Percentiles rank a stretch among this genome's conserved stretches.
These are phyloP conservation scores for Colletotrichum lupini DNA, from an alignment of 2,329 filamentous ascomycete genomes.

Conservation along the genomic window DNA sequence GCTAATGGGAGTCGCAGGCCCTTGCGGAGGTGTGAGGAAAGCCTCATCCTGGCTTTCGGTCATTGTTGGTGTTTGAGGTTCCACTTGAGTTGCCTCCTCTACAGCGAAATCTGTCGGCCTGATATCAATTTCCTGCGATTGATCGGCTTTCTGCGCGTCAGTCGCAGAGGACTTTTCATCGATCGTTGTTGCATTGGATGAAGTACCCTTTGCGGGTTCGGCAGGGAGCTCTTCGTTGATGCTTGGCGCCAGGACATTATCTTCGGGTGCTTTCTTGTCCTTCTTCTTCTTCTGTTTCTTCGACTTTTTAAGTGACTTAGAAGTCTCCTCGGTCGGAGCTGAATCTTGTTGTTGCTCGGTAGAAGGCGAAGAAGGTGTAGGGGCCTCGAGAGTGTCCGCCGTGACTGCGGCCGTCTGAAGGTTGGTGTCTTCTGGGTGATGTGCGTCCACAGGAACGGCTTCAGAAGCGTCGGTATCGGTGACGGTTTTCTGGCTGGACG, in stretches of 20 bases:
- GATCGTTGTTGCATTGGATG: background rate
- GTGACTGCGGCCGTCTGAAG: background rate
- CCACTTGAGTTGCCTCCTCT: background rate
- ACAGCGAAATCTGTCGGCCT: background rate
- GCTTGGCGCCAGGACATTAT: background rate
- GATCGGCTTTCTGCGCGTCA: background rate
- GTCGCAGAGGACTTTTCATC: background rate
- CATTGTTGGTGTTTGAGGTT: constrained; percentile 16
- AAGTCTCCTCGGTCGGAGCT: constrained; percentile 6
- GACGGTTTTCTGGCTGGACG: background rate
- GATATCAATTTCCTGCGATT: background rate
- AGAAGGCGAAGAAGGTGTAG: constrained; percentile 21
- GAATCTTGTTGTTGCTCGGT: constrained; percentile 1
- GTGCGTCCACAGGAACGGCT: background rate
- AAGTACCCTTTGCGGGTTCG: background rate
- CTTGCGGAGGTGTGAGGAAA: constrained; percentile 12
- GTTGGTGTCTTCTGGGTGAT: constrained; percentile 2
- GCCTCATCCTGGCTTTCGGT: constrained; percentile 7
- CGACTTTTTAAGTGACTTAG: constrained; percentile 19
- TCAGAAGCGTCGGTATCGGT: background rate
- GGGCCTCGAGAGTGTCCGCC: background rate
- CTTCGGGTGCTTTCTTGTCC: constrained; percentile 35
- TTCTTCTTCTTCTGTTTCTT: constrained; percentile 38
- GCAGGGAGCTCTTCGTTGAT: background rate
- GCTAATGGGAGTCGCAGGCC: background rate